A percentile compares a stretch with the other conserved stretches of the same genome.
These are phyloP conservation scores for Pycnococcus provasolii DNA, from an alignment of 139 green algal genomes.

Conservation along the genomic window DNA sequence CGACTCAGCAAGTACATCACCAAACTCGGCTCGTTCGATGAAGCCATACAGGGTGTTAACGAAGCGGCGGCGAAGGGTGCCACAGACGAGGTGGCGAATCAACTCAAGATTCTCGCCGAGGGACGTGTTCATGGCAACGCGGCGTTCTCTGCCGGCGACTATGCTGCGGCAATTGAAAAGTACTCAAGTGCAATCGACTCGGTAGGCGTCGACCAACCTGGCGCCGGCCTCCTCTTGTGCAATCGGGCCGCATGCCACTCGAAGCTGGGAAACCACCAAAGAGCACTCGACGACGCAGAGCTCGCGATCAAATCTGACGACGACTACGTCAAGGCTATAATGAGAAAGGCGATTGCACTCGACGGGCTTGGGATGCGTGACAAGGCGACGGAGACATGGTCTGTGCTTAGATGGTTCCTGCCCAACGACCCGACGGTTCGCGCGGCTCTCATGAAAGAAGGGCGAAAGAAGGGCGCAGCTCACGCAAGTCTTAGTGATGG, in stretches of 20 bases:
- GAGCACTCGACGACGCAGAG: constrained; percentile 12
- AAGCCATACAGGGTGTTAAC: background rate
- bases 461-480: no score
- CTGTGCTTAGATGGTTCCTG: background rate
- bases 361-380: background rate
- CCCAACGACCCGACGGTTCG: no score
- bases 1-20: background rate
- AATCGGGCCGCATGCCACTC: constrained; percentile 8
- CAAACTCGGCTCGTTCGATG: background rate
- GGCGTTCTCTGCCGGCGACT: constrained; percentile 9
- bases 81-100: background rate
- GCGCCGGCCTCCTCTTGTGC: constrained; percentile 8
- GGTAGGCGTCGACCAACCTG: background rate
- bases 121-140: background rate
- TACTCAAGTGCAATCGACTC: constrained; percentile 1
- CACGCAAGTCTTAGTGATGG: no score
- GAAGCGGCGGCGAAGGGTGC: background rate
- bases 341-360: constrained; percentile 2
- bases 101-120: background rate
- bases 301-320: background rate
- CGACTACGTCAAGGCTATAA: constrained; percentile 5
- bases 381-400: background rate
- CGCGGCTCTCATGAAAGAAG: no score
- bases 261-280: background rate
- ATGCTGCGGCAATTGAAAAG: background rate